Evolutionary conservation across 805 yeast genomes (phyloP).

Genomic region (Tetrapisispora fleetii): DNA sequence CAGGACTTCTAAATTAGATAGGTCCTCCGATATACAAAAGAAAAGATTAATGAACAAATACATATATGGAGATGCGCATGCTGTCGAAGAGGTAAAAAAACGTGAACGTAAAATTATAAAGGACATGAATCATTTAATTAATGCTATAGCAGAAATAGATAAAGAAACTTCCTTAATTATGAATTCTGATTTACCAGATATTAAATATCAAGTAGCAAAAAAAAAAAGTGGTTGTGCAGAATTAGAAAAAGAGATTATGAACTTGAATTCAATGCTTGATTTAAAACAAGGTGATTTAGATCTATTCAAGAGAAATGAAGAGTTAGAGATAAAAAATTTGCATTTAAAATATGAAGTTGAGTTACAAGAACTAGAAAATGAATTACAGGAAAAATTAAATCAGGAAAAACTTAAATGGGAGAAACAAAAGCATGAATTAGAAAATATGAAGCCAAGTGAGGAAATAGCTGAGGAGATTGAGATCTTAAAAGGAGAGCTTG

Average conservation of each 20-base stretch:
- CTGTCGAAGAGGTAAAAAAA: constrained; percentile 25
- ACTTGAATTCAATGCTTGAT: constrained; percentile 13
- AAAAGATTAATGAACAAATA: constrained; percentile 17
- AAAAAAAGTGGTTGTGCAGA: constrained; percentile 13
- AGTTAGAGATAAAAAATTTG: constrained; percentile 13
- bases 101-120: constrained; percentile 25
- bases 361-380: constrained; percentile 17
- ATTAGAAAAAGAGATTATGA: constrained; percentile 13
- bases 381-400: constrained; percentile 12
- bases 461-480: constrained; percentile 22
- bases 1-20: not conserved
- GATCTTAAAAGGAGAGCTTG: constrained; percentile 19
- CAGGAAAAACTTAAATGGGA: constrained; percentile 15
- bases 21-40: constrained; percentile 6
- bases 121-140: constrained; percentile 22
- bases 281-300: constrained; percentile 14
- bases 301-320: constrained; percentile 10
- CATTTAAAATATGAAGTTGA: constrained; percentile 16
- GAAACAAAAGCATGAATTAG: constrained; percentile 14
- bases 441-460: constrained; percentile 26
- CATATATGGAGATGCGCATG: constrained; percentile 23
- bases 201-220: constrained; percentile 18
- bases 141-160: constrained; percentile 22
- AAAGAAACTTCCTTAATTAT: constrained; percentile 15
- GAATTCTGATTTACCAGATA: constrained; percentile 16